These are phyloP conservation scores for Amaranthus cruentus DNA, from an alignment of 148 eudicot genomes.

Conservation along the genomic window DNA sequence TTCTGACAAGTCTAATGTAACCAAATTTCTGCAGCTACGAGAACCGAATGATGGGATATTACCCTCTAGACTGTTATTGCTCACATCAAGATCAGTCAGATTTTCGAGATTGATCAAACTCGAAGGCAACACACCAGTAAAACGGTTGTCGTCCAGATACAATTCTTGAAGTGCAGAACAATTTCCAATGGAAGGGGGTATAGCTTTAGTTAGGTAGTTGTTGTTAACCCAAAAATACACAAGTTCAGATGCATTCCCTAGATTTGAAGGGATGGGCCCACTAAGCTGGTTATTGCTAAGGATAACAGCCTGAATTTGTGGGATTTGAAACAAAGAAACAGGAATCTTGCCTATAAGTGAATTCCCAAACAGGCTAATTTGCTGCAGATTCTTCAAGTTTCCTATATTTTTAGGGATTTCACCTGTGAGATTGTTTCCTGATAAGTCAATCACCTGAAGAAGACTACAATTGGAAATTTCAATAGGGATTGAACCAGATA, in stretches of 20 bases:
- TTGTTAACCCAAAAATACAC: constrained; percentile 28
- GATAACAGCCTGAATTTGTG: constrained; percentile 28
- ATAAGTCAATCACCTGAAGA: constrained; percentile 46
- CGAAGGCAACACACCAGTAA: constrained; percentile 53
- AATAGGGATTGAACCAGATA: constrained; percentile 48
- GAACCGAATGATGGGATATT: constrained; percentile 47
- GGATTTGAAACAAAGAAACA: constrained; percentile 34
- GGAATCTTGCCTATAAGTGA: constrained; percentile 51
- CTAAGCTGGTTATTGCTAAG: constrained; percentile 44
- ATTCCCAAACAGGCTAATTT: constrained; percentile 39
- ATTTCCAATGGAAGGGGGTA: constrained; percentile 60
- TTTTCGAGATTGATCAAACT: constrained; percentile 45
- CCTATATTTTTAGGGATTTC: constrained; percentile 26
- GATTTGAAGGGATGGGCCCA: constrained; percentile 50
- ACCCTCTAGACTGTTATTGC: constrained; percentile 46
- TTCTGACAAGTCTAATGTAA: constrained; percentile 37
- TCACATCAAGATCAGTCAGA: constrained; percentile 34
- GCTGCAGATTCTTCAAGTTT: constrained; percentile 20
- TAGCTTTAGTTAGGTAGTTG: constrained; percentile 47
- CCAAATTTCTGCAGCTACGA: constrained; percentile 39
- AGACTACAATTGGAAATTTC: constrained; percentile 42
- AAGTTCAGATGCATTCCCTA: constrained; percentile 52
- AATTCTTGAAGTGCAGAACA: constrained; percentile 42
- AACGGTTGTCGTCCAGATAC: constrained; percentile 32
- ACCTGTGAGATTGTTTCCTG: constrained; percentile 42